These are phyloP conservation scores for Coemansia sp. DNA, from an alignment of 192 early-diverging fungal species.

Conservation along the genomic window DNA sequence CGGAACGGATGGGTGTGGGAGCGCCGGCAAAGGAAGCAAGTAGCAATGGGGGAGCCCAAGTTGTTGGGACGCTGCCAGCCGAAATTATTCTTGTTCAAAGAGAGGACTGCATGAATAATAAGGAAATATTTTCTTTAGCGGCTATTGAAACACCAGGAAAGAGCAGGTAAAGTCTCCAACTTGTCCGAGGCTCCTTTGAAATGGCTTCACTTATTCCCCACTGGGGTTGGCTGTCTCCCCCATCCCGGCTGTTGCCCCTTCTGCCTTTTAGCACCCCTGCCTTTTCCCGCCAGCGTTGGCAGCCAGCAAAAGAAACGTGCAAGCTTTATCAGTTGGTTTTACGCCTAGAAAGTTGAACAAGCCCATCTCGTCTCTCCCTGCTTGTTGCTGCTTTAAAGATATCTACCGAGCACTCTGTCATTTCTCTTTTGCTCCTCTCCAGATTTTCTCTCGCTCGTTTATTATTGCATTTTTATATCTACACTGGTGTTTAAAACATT, in stretches of 20 bases:
- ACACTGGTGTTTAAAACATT: background rate
- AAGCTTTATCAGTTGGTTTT: background rate
- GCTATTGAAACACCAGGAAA: no score
- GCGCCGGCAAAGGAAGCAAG: no score
- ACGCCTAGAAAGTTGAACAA: no score
- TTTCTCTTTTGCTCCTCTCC: background rate
- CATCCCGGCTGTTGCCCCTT: background rate
- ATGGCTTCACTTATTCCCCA: background rate
- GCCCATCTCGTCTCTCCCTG: no score
- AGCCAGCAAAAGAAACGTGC: background rate
- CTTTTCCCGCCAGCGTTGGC: background rate
- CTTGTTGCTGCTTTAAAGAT: background rate
- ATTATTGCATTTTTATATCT: background rate
- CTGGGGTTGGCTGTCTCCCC: background rate
- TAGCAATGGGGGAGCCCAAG: no score
- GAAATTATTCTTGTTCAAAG: no score
- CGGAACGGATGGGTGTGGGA: no score
- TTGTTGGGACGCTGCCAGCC: no score
- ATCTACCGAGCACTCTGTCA: background rate
- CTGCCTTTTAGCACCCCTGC: background rate
- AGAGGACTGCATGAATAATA: no score
- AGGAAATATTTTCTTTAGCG: no score
- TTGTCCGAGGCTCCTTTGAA: background rate
- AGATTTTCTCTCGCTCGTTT: background rate
- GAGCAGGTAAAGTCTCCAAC: background rate